Evolutionary conservation across 805 yeast species (phyloP), one percentile per base, ranked within the genome.

Genomic region (Cyberlindnera maclurae): DNA sequence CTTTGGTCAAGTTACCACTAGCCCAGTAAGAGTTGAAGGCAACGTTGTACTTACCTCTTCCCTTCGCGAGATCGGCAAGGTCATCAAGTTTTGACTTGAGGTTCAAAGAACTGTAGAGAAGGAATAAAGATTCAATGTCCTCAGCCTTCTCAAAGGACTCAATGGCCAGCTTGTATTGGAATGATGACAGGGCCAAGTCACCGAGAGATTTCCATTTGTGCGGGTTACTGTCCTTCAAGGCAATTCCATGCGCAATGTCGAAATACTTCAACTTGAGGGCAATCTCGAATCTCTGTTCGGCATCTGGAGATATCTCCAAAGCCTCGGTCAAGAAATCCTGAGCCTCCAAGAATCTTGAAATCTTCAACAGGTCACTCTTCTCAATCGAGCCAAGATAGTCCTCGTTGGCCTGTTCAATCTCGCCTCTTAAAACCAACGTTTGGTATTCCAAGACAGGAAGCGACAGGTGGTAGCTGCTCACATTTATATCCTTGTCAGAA

Each of bases 11-110:
- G 55, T 87, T 83, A 29, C 95, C 90, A 26, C 81, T 74, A 39
- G 79, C 67, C 97, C 97, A 93, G 59, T 79, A 78, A 11, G 96
- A 82, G 57, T 85, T 87, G 68, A 88, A 93, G 18, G 97, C 95
- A 41, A 89, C 68, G 60, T 93, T 93, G 62, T 78, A 85, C 58
- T 82, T 82, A 35, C 97, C 97, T 33, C 67, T 71, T n/a, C 59
- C 64, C 50, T 73, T 77, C 35, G 96, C 89, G 34, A 65, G 62
- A 39, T 68, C 67, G 5, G 93, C 95, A 29, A 90, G 70, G 39
- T 67, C 64, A 15, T 64, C 58, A 45, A 93, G 72, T 29, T 77
- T 82, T 9, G 61, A 63, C 50, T 67, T 68, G 59, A 86, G 71
- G 57, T 86, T 89, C 35, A 89, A 72, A 7, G 96, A 82, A 9